Evolutionary conservation across 805 yeast species (phyloP).

Genomic region (Saturnispora diversa): DNA sequence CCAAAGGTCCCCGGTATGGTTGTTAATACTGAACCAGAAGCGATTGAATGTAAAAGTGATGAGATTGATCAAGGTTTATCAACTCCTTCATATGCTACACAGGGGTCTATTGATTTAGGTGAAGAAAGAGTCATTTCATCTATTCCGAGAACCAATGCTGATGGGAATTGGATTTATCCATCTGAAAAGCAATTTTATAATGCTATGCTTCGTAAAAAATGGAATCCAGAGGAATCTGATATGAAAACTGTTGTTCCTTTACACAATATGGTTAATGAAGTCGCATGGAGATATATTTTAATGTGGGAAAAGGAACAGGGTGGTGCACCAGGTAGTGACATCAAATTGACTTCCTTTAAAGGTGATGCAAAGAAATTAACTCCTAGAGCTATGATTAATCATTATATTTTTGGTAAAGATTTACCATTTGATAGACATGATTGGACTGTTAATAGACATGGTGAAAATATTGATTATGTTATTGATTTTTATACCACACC

Average conservation of each 20-base stretch:
- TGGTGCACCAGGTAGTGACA: slow-evolving; percentile 70
- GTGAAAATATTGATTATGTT: slow-evolving; percentile 75
- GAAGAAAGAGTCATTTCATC: slow-evolving; percentile 71
- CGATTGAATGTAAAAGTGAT: slow-evolving; percentile 45
- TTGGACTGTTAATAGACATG: slow-evolving; percentile 85
- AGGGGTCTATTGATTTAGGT: slow-evolving; percentile 41
- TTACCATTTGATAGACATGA: slow-evolving; percentile 95
- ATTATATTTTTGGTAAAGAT: slow-evolving; percentile 52
- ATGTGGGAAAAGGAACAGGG: slow-evolving; percentile 68
- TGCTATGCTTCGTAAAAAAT: slow-evolving; percentile 86
- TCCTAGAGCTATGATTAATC: slow-evolving; percentile 74
- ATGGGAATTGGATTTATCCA: slow-evolving; percentile 85
- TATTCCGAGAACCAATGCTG: slow-evolving; percentile 69
- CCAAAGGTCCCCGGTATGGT: slow-evolving; percentile 15
- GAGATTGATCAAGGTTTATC: slow-evolving; percentile 25
- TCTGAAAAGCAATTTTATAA: slow-evolving; percentile 91
- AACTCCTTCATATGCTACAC: slow-evolving; percentile 23
- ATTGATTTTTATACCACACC: slow-evolving; percentile 67
- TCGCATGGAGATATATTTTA: slow-evolving; percentile 80
- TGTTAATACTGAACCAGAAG: slow-evolving; percentile 20
- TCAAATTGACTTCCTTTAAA: slow-evolving; percentile 74
- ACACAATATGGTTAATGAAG: slow-evolving; percentile 87
- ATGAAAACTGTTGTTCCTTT: slow-evolving; percentile 91
- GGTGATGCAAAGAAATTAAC: slow-evolving; percentile 83
- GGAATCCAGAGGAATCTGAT: slow-evolving; percentile 74